phyloP scores from a whole-genome alignment of 768 basidiomycete species.

The Tricholoma saponaceum region DNA sequence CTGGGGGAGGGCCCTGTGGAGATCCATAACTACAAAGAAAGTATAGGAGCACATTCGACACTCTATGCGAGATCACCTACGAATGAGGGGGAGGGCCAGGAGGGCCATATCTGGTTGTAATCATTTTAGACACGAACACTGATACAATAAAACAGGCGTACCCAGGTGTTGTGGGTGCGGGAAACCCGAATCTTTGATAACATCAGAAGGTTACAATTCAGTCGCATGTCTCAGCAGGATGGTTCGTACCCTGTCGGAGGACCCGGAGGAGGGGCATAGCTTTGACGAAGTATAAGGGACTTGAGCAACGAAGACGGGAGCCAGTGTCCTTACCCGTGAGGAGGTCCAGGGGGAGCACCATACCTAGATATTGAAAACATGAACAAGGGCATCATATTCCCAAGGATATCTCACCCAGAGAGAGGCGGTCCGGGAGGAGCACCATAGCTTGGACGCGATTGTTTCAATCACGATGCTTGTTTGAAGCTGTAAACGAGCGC shows the following conservation, averaged over 20 bases:
- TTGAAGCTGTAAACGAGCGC: background rate
- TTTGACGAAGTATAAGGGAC: background rate
- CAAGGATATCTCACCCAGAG: slow-evolving; percentile 20
- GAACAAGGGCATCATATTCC: background rate
- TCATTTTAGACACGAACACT: background rate
- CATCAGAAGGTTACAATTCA: background rate
- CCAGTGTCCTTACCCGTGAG: background rate
- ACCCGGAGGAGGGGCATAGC: slow-evolving; percentile 12
- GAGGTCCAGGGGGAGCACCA: slow-evolving; percentile 19
- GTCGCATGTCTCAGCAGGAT: background rate
- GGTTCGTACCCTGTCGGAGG: slow-evolving; percentile 17
- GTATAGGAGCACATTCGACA: background rate
- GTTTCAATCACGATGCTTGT: background rate
- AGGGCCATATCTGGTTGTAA: slow-evolving; percentile 10
- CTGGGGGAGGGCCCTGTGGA: slow-evolving; percentile 26
- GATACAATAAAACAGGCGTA: background rate
- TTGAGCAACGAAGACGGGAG: background rate
- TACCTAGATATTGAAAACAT: slow-evolving; percentile 13
- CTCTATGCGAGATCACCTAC: background rate
- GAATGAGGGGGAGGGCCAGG: slow-evolving; percentile 11
- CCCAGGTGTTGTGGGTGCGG: slow-evolving; percentile 3
- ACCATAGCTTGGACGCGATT: slow-evolving; percentile 17
- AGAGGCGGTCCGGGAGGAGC: slow-evolving; percentile 31
- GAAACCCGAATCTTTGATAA: background rate
- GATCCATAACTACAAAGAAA: slow-evolving; percentile 16